A percentile compares a stretch with the other conserved stretches of the same genome.
Evolutionary conservation across 2,329 filamentous ascomycete genomes (phyloP).

Genomic region (Trichoderma gracile): DNA sequence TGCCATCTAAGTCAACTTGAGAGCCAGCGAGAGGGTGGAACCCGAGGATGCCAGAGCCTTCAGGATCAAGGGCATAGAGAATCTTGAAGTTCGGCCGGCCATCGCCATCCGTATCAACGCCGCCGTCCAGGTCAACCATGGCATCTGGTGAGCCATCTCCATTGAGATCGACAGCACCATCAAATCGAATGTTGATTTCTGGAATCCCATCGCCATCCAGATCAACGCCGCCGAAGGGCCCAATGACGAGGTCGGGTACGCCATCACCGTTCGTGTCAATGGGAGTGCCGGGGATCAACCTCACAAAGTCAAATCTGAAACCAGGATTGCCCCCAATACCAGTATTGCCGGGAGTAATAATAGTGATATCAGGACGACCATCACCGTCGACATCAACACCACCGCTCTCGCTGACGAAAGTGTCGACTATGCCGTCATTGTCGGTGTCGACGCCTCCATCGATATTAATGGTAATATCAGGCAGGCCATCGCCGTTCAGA

Average conservation of each 20-base stretch:
- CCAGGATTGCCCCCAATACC: neutral
- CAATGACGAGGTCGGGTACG: neutral
- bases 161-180: conserved; percentile 11
- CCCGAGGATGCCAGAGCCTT: neutral
- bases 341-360: neutral
- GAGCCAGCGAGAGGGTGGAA: neutral
- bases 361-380: neutral
- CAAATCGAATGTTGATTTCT: neutral
- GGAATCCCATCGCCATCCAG: neutral
- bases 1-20: neutral
- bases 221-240: neutral
- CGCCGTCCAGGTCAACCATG: neutral
- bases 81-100: neutral
- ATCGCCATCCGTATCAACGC: conserved; percentile 3
- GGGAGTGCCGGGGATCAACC: neutral
- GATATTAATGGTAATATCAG: neutral
- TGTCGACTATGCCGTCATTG: conserved; percentile 5
- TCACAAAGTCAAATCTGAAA: neutral
- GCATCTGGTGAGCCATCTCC: neutral
- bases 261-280: conserved; percentile 5
- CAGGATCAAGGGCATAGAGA: neutral
- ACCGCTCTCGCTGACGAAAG: neutral
- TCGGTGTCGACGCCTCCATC: conserved; percentile 2
- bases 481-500: conserved; percentile 5
- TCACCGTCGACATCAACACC: neutral